Evolutionary conservation across 768 basidiomycete species (phyloP), one percentile per base, ranked within the genome.

Genomic region (Pleurotus eryngii): DNA sequence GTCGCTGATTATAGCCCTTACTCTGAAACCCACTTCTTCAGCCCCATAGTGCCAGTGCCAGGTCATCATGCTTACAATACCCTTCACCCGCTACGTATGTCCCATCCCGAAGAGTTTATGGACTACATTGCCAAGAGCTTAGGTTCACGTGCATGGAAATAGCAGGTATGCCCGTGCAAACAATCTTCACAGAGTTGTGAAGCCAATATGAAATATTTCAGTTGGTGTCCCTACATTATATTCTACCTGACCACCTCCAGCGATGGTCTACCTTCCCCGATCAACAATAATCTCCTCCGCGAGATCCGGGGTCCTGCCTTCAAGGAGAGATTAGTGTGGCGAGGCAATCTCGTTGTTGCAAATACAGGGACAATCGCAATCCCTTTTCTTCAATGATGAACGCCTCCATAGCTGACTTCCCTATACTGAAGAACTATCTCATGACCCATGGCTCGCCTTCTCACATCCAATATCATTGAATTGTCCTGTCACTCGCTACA

Each of bases 321-420:
- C 70, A 77, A 72, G 63, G 87, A 90, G 65, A 77, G 80, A 51
- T 63, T 63, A 55, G 87, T 89, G 39, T 92, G 90, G 90, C 81
- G 88, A 50, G 90, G 90, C 18, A 90, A 91, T 69, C 79, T 92
- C 53, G 75, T 92, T 60, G 74, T 90, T 45, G 89, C 85, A 42
- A 92, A 91, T 24, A 24, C 24, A 3, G 24, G 24, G 24, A 24
- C 24, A 24, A 24, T 24, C 24, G n/a, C n/a, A n/a, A n/a, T n/a
- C n/a, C 24, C 24, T 24, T 81, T 64, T 70, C 74, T 4, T 78
- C 76, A 3, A 81, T 92, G 81, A 82, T 84, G n/a, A 78, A 90
- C 65, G 84, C 82, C 18, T 84, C 87, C n/a, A 91, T 90, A 81
- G 85, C 90, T 37, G 90, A 92, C 65, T 92, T 90, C 61, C 87